Evolutionary conservation across 192 early-diverging fungal genomes (phyloP), one percentile per base, ranked within the genome.

Genomic region (Dissophora globulifera): DNA sequence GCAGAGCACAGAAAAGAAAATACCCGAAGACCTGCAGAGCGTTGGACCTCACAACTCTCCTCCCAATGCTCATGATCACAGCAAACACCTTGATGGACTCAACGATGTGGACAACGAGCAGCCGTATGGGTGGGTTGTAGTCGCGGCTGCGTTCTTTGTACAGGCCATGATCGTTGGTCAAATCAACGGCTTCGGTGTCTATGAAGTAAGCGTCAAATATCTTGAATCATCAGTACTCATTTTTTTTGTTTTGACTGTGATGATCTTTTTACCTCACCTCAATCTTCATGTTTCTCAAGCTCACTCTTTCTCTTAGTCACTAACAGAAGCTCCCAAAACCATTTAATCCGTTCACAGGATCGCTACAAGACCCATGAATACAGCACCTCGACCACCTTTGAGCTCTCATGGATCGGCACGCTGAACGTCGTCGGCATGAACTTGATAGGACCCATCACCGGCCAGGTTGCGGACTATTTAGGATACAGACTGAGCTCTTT

Each of bases 111-210:
- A 75, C 27, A 50, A 63, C 8, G 69, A 71, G 40, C 51, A 71
- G 27, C 71, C 71, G 9, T 82, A 78, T 57, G 86, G 81, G n/a
- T 88, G 86, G 86, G 50, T 78, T 2, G 83, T 88, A 2, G 86
- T 86, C 4, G 76, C 49, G 10, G 78, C 79, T 1, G 84, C 79
- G 2, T 86, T 69, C 35, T 79, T 83, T 43, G 83, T 86, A 42
- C 68, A 84, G 25, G 81, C 81, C 48, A 74, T 84, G 25, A 76
- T 84, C 9, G 80, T 88, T 59, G 86, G 86, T 22, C 80, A 78
- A 13, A 78, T 82, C 78, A 85, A 87, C 58, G 81, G 79, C 58
- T 87, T 83, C 54, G 86, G 86, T 40, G 62, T 75, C 3, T 87
- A 84, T 67, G 69, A 84, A 54, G 83, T 81, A 46, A 9, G 15